Base-by-base conservation (phyloP, 1,139 yeast species). In the Meyerozyma athensensis region DNA sequence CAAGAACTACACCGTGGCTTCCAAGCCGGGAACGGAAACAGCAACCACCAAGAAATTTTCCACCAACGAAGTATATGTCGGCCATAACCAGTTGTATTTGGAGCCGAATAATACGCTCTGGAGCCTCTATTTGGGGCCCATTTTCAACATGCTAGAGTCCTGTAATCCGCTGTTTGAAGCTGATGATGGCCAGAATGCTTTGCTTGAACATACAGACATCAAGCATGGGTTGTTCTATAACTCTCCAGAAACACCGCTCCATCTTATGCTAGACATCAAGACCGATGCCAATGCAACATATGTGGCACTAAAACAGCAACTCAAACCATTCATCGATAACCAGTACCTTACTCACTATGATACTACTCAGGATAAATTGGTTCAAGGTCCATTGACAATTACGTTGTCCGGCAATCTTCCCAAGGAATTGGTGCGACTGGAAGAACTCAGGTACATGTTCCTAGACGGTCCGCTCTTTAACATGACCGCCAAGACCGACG, bases 81-180 rank as follows among this genome's bases (percentile, higher is more conserved):
- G 90, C 2, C 92, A 84, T 52, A 78, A 74, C 44, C 63, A 63
- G 41, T 64, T 63, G 4, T 72, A 68, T 38, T 59, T 83, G 39
- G 58, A 64, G 36, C 52, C 65, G 5, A 48, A 61, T 19, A 61
- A 65, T 35, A 79, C 82, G 0, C 54, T 84, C 32, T 61, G 65
- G 31, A 50, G 59, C 19, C 53, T 82, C 43, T 84, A 84, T 48
- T 60, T 82, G 42, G 66, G 72, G 37, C 82, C 81, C 3, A 47
- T 84, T 10, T 62, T 53, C 42, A 54, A 62, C 5, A 60, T 81
- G 43, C 56, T 84, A 33, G 65, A 69, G 26, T 64, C 65, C 37
- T 68, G 77, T 26, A 76, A 72, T 47, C 68, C 68, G 2, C 31
- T 38, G 5, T 54, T 49, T 38, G 42, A 49, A 3, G 43, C 30